Percentiles rank a stretch among this genome's conserved stretches.
Evolutionary conservation across 768 basidiomycete genomes (phyloP).

Genomic region (Udeniomyces megalosporus): DNA sequence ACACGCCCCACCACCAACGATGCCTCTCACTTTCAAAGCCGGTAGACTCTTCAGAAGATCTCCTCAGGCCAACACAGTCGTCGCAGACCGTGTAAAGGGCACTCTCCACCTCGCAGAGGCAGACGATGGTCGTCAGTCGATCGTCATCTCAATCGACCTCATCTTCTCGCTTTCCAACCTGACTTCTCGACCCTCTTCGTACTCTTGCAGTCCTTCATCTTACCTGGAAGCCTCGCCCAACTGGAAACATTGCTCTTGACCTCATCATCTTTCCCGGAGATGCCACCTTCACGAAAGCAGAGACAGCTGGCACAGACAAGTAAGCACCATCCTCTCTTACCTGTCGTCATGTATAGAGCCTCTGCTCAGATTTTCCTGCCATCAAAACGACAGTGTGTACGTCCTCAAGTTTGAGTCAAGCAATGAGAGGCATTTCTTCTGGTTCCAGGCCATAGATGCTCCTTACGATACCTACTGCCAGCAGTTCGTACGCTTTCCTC

Average conservation of each 20-base stretch:
- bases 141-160: not conserved
- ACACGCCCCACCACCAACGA: not conserved
- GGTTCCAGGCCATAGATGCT: conserved; percentile 8
- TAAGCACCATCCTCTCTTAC: no score
- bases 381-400: conserved; percentile 12
- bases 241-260: not conserved
- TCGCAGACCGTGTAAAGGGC: conserved; percentile 9
- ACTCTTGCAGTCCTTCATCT: conserved; percentile 11
- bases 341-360: no score
- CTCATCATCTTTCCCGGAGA: conserved; percentile 15
- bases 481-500: no score
- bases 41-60: conserved; percentile 4
- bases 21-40: conserved; percentile 4
- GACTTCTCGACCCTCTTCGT: not conserved
- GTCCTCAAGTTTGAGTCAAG: conserved; percentile 4
- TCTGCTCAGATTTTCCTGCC: no score
- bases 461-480: not conserved
- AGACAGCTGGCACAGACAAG: not conserved
- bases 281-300: conserved; percentile 4
- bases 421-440: conserved; percentile 14
- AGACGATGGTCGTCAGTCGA: conserved; percentile 10
- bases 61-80: conserved; percentile 8
- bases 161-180: not conserved
- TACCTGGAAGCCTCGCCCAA: not conserved
- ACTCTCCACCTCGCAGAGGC: not conserved